phyloP scores from a whole-genome alignment of 1,284 basidiomycete genomes.

The Erythrobasidium hasegawianum region DNA sequence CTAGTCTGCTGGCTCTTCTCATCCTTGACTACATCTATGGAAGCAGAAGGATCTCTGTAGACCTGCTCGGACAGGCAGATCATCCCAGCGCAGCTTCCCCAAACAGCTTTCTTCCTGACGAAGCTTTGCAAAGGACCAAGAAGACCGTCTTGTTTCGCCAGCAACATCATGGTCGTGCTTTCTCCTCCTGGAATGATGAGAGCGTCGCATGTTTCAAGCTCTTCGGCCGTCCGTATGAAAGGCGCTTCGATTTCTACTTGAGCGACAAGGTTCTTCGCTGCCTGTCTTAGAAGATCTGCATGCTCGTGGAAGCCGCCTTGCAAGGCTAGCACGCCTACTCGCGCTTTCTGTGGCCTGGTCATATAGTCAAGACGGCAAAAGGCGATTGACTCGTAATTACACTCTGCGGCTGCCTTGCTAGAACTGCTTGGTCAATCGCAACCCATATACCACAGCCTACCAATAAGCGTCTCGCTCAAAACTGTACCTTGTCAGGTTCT shows the following conservation, averaged over 20 bases:
- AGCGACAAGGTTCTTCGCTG: constrained; percentile 48
- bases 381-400: no score
- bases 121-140: constrained; percentile 72
- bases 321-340: constrained; percentile 60
- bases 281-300: constrained; percentile 62
- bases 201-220: constrained; percentile 72
- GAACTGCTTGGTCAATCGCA: no score
- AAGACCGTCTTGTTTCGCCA: constrained; percentile 73
- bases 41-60: constrained; percentile 43
- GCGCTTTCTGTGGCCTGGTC: constrained; percentile 1
- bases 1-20: constrained; percentile 82
- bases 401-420: no score
- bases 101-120: constrained; percentile 67
- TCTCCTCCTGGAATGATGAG: constrained; percentile 87
- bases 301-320: constrained; percentile 95
- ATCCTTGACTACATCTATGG: constrained; percentile 51
- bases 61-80: constrained; percentile 75
- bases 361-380: background rate
- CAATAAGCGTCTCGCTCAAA: no score
- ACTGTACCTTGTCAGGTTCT: no score
- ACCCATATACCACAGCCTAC: no score
- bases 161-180: constrained; percentile 86
- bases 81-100: constrained; percentile 97
- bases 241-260: constrained; percentile 52
- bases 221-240: constrained; percentile 71